Conservation (phyloP, 139 green algal species). For the Tetradesmus lagerheimii region DNA sequence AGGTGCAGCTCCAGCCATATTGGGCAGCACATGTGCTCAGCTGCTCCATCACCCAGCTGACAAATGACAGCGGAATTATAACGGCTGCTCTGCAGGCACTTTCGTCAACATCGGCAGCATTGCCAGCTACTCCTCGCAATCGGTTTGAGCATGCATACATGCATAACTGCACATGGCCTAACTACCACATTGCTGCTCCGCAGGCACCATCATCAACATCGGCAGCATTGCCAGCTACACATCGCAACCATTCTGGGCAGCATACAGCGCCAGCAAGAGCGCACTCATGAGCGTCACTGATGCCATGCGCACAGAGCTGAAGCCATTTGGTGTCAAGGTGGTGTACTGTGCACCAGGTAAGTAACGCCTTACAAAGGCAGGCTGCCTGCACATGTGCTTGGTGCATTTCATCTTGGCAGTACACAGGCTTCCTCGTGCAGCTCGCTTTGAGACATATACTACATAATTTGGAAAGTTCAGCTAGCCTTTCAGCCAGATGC, state of each 20-base stretch:
- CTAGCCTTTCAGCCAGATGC: too few relatives aligned
- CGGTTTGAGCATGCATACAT: too few relatives aligned
- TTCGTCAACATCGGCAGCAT: constrained; percentile 37
- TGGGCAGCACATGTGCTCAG: too few relatives aligned
- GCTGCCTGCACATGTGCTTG: background rate
- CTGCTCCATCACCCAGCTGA: too few relatives aligned
- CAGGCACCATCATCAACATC: constrained; percentile 37
- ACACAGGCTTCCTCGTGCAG: background rate
- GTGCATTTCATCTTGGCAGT: too few relatives aligned
- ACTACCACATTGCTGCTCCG: too few relatives aligned
- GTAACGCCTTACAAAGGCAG: background rate
- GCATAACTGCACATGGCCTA: too few relatives aligned
- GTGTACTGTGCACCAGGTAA: constrained; percentile 24
- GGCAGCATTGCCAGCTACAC: constrained; percentile 29
- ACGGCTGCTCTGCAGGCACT: background rate
- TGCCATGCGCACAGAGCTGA: constrained; percentile 1
- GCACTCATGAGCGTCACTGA: constrained; percentile 18
- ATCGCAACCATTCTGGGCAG: constrained; percentile 11
- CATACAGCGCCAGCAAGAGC: constrained; percentile 22
- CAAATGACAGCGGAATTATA: too few relatives aligned
- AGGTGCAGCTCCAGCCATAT: too few relatives aligned
- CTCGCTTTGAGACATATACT: too few relatives aligned
- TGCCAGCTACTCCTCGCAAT: too few relatives aligned
- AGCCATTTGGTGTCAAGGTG: constrained; percentile 14
- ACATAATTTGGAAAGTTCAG: too few relatives aligned